Percentiles rank a stretch among this genome's conserved stretches.
Evolutionary conservation across 2,329 filamentous ascomycete genomes (phyloP).

Genomic region (Paecilomyces variotii): DNA sequence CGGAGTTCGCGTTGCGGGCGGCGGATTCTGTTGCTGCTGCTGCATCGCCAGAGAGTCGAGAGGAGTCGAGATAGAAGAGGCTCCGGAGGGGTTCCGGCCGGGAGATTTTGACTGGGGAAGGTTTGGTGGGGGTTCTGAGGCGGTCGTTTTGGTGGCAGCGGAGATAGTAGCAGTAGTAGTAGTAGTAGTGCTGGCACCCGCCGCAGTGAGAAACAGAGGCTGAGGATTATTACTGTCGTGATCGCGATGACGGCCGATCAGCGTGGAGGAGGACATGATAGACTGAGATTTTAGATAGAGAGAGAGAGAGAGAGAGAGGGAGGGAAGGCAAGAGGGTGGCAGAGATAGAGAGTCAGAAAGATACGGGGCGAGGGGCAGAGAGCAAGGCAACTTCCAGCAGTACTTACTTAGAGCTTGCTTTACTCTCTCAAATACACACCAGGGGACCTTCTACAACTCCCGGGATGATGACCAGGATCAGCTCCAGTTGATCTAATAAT

Average conservation of each 20-base stretch:
- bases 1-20: constrained; percentile 14
- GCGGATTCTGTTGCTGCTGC: constrained; percentile 4
- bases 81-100: not conserved
- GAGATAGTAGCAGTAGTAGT: not conserved
- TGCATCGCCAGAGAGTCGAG: constrained; percentile 13
- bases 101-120: constrained; percentile 1
- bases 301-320: not conserved
- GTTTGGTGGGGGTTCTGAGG: constrained; percentile 1
- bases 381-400: not conserved
- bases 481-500: not conserved
- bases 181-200: not conserved
- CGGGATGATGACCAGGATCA: not conserved
- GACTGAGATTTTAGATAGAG: not conserved
- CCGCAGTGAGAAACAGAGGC: not conserved
- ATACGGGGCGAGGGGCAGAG: not conserved
- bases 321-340: not conserved
- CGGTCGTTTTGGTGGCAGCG: not conserved
- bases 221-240: not conserved
- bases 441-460: no score
- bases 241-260: not conserved
- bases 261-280: not conserved
- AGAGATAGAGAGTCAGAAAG: no score
- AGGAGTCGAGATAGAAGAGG: constrained; percentile 1
- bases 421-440: no score
- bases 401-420: no score